Conservation (phyloP, 305 asterid species). For the Coffea humblotiana region DNA sequence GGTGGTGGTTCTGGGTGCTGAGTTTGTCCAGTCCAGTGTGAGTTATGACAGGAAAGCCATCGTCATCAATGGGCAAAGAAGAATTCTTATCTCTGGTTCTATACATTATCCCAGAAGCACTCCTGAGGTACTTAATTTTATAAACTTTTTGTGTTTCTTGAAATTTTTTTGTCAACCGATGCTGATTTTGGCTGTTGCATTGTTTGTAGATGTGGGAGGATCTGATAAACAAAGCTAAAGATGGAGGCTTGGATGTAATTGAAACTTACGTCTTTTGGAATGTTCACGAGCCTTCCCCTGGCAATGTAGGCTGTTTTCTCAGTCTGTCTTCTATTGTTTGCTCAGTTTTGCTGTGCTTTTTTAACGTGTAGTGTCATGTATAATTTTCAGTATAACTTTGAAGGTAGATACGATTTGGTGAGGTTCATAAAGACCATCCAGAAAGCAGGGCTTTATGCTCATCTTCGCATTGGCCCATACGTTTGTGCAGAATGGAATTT, state of each 20-base stretch:
- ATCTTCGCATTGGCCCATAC: constrained; percentile 92
- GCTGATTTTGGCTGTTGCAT: constrained; percentile 21
- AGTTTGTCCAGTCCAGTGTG: constrained; percentile 49
- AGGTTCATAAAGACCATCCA: constrained; percentile 83
- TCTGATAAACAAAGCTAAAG: constrained; percentile 84
- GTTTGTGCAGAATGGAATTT: constrained; percentile 98
- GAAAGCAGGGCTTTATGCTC: constrained; percentile 89
- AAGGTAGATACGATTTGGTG: constrained; percentile 89
- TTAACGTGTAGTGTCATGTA: constrained; percentile 7
- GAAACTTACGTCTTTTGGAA: constrained; percentile 97
- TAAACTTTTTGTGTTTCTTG: constrained; percentile 8
- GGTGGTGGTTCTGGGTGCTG: constrained; percentile 44
- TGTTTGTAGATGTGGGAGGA: constrained; percentile 89
- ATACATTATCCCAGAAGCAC: constrained; percentile 95
- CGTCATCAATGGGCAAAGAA: constrained; percentile 72
- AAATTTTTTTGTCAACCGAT: constrained; percentile 11
- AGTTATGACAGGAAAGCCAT: constrained; percentile 76
- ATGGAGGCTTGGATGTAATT: constrained; percentile 91
- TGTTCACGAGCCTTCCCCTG: constrained; percentile 86
- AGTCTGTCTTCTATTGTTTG: background rate
- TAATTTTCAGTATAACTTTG: constrained; percentile 82
- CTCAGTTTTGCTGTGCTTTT: constrained; percentile 14
- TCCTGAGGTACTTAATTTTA: constrained; percentile 59
- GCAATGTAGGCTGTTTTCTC: constrained; percentile 56
- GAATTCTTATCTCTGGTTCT: constrained; percentile 84